Evolutionary conservation across 2,329 filamentous ascomycete genomes (phyloP).

Genomic region (Xylaria sp.): DNA sequence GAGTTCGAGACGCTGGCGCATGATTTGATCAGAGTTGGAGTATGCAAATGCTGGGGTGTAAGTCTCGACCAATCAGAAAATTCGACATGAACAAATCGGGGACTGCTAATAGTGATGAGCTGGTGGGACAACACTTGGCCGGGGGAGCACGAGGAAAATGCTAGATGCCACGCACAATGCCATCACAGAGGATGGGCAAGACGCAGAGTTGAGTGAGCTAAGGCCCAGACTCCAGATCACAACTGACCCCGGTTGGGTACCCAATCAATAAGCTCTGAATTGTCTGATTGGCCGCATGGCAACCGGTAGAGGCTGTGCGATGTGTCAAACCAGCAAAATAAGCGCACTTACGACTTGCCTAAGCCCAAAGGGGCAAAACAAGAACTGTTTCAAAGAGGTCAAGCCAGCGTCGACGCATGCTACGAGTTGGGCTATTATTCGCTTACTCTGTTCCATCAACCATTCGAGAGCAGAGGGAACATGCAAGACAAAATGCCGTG

Average conservation of each 20-base stretch:
- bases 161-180: conserved; percentile 14
- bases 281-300: conserved; percentile 40
- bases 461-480: conserved; percentile 29
- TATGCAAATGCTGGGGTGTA: conserved; percentile 31
- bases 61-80: conserved; percentile 56
- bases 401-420: conserved; percentile 7
- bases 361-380: conserved; percentile 38
- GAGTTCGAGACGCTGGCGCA: conserved; percentile 42
- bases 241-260: conserved; percentile 36
- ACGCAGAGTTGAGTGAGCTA: conserved; percentile 1
- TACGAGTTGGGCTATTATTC: conserved; percentile 25
- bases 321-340: conserved; percentile 35
- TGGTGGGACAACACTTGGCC: conserved; percentile 27
- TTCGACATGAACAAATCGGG: conserved; percentile 41
- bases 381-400: conserved; percentile 30
- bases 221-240: conserved; percentile 32
- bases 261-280: conserved; percentile 38
- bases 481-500: conserved; percentile 39
- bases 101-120: conserved; percentile 32
- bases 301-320: conserved; percentile 30
- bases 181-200: conserved; percentile 21
- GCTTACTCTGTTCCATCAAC: conserved; percentile 29
- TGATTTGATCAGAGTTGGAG: conserved; percentile 47
- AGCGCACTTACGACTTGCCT: conserved; percentile 24
- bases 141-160: conserved; percentile 25